These are phyloP conservation scores for Discostella stelligeroides DNA, from an alignment of 108 stramenopile species.

Conservation along the genomic window DNA sequence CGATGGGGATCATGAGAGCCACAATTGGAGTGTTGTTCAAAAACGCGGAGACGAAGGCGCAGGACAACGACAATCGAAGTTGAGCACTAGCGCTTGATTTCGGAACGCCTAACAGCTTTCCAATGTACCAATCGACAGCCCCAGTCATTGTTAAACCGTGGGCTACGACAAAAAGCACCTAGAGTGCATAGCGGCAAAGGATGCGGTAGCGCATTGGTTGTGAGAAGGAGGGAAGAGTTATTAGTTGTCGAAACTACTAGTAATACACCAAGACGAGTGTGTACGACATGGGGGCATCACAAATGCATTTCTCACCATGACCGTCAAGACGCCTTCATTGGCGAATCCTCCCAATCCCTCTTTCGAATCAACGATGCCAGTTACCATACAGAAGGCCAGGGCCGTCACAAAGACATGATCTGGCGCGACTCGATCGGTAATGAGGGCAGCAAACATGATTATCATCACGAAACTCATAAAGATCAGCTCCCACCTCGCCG, in stretches of 20 bases:
- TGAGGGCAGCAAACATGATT: slow-evolving; percentile 61
- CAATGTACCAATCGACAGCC: slow-evolving; percentile 82
- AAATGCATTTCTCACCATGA: slow-evolving; percentile 41
- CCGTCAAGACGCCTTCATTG: slow-evolving; percentile 73
- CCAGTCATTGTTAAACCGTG: slow-evolving; percentile 77
- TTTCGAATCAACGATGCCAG: slow-evolving; percentile 57
- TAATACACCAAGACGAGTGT: no score
- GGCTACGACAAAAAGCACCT: slow-evolving; percentile 69
- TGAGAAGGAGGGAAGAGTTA: not conserved
- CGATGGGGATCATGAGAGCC: slow-evolving; percentile 87
- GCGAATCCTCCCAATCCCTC: slow-evolving; percentile 76
- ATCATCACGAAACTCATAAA: slow-evolving; percentile 57
- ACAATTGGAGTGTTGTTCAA: slow-evolving; percentile 85
- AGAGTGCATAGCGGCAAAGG: not conserved
- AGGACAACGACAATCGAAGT: slow-evolving; percentile 57
- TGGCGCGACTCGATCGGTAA: slow-evolving; percentile 65
- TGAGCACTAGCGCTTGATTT: slow-evolving; percentile 64
- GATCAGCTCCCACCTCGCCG: slow-evolving; percentile 51
- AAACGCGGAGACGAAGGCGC: slow-evolving; percentile 71
- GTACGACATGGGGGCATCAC: not conserved
- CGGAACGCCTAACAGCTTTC: slow-evolving; percentile 66
- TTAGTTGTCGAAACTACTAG: no score
- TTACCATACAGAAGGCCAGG: slow-evolving; percentile 65
- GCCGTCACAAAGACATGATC: slow-evolving; percentile 65
- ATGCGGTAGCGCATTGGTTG: not conserved